Base-by-base conservation (phyloP, 2,329 filamentous ascomycete genomes). In the Helotiales sp. region DNA sequence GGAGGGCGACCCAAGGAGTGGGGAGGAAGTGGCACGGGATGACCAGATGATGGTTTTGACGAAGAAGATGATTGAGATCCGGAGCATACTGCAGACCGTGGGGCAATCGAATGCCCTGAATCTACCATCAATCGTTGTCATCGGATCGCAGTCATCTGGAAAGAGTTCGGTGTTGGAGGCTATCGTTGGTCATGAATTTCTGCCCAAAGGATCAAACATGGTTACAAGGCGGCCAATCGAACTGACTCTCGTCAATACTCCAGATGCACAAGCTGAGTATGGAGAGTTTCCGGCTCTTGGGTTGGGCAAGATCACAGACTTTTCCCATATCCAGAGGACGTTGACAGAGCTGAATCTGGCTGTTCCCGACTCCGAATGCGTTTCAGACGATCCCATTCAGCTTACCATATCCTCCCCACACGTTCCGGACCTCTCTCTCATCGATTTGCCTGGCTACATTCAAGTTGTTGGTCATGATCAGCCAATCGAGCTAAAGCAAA, bases 1-100 rank as follows among this genome's bases (percentile, higher is more conserved):
- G 3, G 85, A 89, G 33, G 85, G 93, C 33, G 84, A 88, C 62
- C 74, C 79, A 4, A 79, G 86, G 55, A 77, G 80, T 8, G 79
- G 77, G 19, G 84, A 88, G 55, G 85, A 89, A 69, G 80, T 82
- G 49, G 90, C 91, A 17, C 86, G 86, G 68, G 95, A 99, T 69
- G 95, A 99, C 72, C 95, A 99, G 74, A 99, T 99, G 93, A 99
- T 99, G 95, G 81, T 97, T 66, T 79, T 99, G 69, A 99, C 96
- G 1, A 93, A 95, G 77, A 98, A 98, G 77, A 99, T 99, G 95
- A 99, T 99, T 69, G 95, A 99, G 77, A 98, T 99, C 57, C 83
- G 96, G 65, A 93, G 88, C 65, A 91, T 99, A 56, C 80, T 99
- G 24, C 90, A 96, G 70, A 91, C 88, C 25, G 90, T 99, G 47